These are phyloP conservation scores for Verticillium klebahnii DNA, from an alignment of 2,329 filamentous ascomycete genomes.

Conservation along the genomic window DNA sequence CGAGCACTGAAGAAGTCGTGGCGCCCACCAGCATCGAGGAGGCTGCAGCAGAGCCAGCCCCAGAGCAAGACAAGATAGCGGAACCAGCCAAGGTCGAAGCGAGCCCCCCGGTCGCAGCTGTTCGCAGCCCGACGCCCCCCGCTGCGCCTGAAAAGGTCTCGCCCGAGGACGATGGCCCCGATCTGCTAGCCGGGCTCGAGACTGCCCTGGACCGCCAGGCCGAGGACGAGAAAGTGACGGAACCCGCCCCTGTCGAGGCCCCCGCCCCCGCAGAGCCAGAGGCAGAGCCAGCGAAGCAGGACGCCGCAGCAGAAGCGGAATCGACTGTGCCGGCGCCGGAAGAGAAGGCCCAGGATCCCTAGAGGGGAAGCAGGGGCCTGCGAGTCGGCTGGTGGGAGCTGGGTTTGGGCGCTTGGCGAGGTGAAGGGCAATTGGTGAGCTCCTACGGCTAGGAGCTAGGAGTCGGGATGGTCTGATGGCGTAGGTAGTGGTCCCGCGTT, in stretches of 20 bases:
- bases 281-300: neutral
- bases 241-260: neutral
- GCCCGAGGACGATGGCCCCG: conserved; percentile 9
- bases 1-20: neutral
- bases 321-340: neutral
- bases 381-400: neutral
- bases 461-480: neutral
- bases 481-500: neutral
- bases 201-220: conserved; percentile 11
- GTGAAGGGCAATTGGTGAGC: neutral
- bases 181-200: conserved; percentile 12
- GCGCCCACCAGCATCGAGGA: neutral
- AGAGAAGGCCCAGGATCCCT: neutral
- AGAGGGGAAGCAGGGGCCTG: neutral
- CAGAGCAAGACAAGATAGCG: neutral
- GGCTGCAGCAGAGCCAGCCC: neutral
- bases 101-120: neutral
- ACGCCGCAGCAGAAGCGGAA: neutral
- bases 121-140: neutral
- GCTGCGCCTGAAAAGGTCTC: neutral
- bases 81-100: neutral
- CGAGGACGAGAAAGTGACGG: neutral
- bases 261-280: conserved; percentile 1
- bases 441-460: neutral
- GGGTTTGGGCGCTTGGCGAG: neutral